Base-by-base conservation (phyloP, 2,329 filamentous ascomycete genomes). In the Alternaria brassicae region DNA sequence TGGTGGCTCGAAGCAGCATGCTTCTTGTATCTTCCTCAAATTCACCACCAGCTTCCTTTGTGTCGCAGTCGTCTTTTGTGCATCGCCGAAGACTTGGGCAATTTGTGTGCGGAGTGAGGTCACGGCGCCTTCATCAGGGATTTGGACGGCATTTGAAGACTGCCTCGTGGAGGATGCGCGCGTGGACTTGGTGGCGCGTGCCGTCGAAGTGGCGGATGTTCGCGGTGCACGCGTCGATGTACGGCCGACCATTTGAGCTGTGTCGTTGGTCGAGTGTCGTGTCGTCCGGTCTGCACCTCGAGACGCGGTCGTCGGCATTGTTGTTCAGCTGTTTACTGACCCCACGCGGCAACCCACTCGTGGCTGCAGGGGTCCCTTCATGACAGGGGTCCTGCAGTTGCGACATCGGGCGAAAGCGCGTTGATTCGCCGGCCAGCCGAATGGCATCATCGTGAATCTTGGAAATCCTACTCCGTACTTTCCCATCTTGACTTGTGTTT, bases 11-110 rank as follows among this genome's bases (percentile, higher is more conserved):
- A 85, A 86, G 63, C 83, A 86, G 80, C 92, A 97, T 36, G 89
- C 84, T 75, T 97, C 94, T 72, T 98, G 94, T 41, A 97, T 86
- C 79, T 97, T 97, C 64, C 94, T 88, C 61, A 99, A 81, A 49
- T 89, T 93, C 60, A 97, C 91, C 4, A 91, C 90, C 0, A 97
- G 85, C 75, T 98, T 98, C 60, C 94, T 85, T 76, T 99, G 95
- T 2, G 91, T 91, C 1, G 93, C 92, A 0, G 91, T 96, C 1
- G 91, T 96, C 69, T 90, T 89, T 78, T 99, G 95, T 32, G 94
- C 80, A 63, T 84, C 93, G 39, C 74, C 70, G 64, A 85, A 85
- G 17, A 83, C 75, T 28, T 77, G 74, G 74, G 89, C 90, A 52
- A 97, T 84, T 73, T 91, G 90, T 34, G 84, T 85, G 70, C 93